Base-by-base conservation (phyloP, 345 rosid genomes). In the Cardamine resedifolia region DNA sequence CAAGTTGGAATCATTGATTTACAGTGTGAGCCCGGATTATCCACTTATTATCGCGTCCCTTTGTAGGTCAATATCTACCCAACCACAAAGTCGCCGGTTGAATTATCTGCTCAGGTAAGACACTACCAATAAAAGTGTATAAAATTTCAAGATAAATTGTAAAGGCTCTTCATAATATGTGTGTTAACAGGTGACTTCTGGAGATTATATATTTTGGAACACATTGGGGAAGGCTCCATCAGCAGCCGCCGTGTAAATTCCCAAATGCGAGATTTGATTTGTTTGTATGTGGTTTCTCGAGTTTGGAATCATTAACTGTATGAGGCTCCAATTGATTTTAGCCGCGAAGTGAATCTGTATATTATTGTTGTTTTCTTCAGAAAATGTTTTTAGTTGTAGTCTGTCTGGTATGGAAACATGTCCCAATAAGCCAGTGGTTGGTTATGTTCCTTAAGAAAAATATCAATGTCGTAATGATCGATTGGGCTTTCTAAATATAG, bases 141-240 rank as follows among this genome's bases (percentile, higher is more conserved):
- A n/a, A n/a, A n/a, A n/a, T n/a, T n/a, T n/a, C n/a, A n/a, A n/a
- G n/a, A n/a, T n/a, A n/a, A n/a, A n/a, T n/a, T n/a, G n/a, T n/a
- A n/a, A n/a, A n/a, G n/a, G n/a, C n/a, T n/a, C n/a, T n/a, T n/a
- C n/a, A n/a, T n/a, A n/a, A 63, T 26, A 26, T 65, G 49, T 77
- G 44, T 52, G 55, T 21, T 20, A 15, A 67, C 87, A 95, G 97
- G 92, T 85, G 63, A 82, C 76, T 34, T 88, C 90, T 9, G 97
- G 97, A 45, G 93, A 95, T 68, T 95, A 95, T 74, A 88, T 91
- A 70, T 68, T 91, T 78, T 91, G 97, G 99, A 91, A 91, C 78
- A 95, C 99, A 33, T 76, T 95, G 68, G 97, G 99, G 67, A 86
- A 89, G 58, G 93, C 96, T 78, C 97, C 97, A 10, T 80, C 86